Evolutionary conservation across 2,329 filamentous ascomycete species (phyloP), one percentile per base, ranked within the genome.

Genomic region (Xylariales sp.): DNA sequence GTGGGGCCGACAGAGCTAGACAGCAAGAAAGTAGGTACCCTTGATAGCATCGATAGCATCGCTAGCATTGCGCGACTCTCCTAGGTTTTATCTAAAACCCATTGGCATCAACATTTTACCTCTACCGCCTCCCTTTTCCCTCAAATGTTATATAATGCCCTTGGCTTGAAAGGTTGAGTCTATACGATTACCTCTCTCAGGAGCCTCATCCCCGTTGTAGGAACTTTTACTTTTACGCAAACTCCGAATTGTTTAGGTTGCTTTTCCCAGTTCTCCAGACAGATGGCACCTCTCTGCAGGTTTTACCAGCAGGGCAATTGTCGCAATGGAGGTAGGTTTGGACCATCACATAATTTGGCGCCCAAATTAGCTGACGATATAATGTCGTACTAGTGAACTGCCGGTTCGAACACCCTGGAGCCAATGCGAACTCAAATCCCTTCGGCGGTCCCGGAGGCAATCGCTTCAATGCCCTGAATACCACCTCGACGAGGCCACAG

Each of bases 291-390:
- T 36, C 76, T 91, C 64, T 93, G 91, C 82, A 85, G 80, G 70
- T 93, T 87, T 78, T 93, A 84, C 75, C 85, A 86, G 76, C 84
- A 89, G 76, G 90, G 90, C 50, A 83, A 83, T 69, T 93, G 91
- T 82, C 87, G 82, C 74, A 89, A 86, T 76, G 90, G 90, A 80
- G 83, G 89, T 90, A 82, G 71, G 83, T 12, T 56, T 16, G 16
- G 45, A 54, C 55, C 18, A 5, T 14, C 32, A 43, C 2, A 32
- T 41, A 14, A 14, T 5, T 3, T n/a, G 9, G n/a, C n/a, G 2
- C 39, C 41, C 56, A 43, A 32, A 23, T 28, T n/a, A 45, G 74
- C 50, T 55, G 58, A 76, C 45, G 74, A 58, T 61, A 58, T 62
- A n/a, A 58, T 60, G 23, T 7, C 39, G 12, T 57, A 18, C 14